phyloP scores from a whole-genome alignment of 83 land plant species.

The Diphasiastrum complanatum region DNA sequence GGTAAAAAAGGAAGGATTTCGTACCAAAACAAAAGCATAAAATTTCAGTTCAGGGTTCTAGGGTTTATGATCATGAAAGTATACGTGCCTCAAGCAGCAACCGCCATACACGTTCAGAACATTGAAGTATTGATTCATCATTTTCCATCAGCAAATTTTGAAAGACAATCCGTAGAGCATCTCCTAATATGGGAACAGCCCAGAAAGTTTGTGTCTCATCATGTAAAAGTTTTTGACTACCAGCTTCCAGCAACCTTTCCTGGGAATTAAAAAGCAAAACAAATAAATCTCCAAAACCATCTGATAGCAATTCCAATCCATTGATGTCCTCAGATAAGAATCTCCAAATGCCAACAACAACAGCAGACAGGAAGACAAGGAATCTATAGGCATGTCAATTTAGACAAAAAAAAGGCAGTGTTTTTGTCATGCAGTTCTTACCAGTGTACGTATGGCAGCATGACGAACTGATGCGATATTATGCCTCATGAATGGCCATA shows the following conservation, averaged over 20 bases:
- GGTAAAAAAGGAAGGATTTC: background rate
- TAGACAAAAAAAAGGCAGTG: background rate
- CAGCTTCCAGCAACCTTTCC: conserved; percentile 91
- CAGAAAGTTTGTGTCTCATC: conserved; percentile 37
- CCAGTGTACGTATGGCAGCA: conserved; percentile 90
- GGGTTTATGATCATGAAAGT: too few relatives aligned
- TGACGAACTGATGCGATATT: conserved; percentile 86
- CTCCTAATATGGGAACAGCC: conserved; percentile 82
- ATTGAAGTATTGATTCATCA: conserved; percentile 62
- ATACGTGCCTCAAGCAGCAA: conserved; percentile 64
- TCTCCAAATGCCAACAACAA: background rate
- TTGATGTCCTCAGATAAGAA: background rate
- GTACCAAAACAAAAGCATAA: background rate
- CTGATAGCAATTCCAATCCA: background rate
- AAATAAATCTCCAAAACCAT: background rate
- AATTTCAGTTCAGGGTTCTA: too few relatives aligned
- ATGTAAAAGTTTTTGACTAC: conserved; percentile 33
- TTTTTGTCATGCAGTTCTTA: conserved; percentile 11
- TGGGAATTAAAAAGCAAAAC: conserved; percentile 17
- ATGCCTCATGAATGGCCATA: conserved; percentile 99
- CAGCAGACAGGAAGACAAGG: background rate
- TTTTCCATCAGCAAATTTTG: conserved; percentile 91
- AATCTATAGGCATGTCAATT: background rate
- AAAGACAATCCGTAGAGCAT: conserved; percentile 78
- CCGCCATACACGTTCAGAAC: conserved; percentile 90